Base-by-base conservation (phyloP, 1,139 yeast species). In the Magnusiomyces ingens region DNA sequence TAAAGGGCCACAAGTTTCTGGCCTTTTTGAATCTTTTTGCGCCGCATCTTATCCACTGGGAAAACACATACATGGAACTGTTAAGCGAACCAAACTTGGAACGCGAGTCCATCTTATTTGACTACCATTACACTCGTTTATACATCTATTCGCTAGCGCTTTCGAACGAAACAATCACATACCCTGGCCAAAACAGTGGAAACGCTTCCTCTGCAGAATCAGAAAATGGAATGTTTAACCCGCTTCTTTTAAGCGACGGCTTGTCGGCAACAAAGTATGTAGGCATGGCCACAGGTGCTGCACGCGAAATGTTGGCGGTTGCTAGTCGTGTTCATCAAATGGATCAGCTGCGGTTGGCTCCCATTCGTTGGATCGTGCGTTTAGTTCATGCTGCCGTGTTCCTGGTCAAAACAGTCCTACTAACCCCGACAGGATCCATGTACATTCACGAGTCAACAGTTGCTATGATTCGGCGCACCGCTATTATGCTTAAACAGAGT, bases 361-460 rank as follows among this genome's bases (percentile, higher is more conserved):
- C 98, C 0, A 91, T 89, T 13, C 74, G 96, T 58, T 90, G 96
- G 96, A 82, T 86, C 3, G 85, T 90, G 0, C 75, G 96, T 56
- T 82, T 89, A 40, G 91, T 91, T n/a, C 79, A 94, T 61, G 90
- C 96, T 0, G 91, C 89, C 5, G 94, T 96, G 1, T 91, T 90
- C 65, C 78, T 91, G 53, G 95, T 91, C 11, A 90, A 90, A 66
- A 86, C 95, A 64, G 84, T 85, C 15, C 59, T 67, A 51, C 60
- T 68, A 22, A 63, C 70, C 6, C 66, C 66, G 62, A 69, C 85
- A 53, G 82, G 90, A 0, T 74, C 66, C 15, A 62, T 62, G 50
- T 64, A 63, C 32, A 60, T 64, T 29, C 67, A 69, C 43, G 88
- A 82, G 53, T 93, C 85, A 55, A 84, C 88, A 17, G 74, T 86